phyloP scores from a whole-genome alignment of 306 rosid species.

The Nissolia schottii region DNA sequence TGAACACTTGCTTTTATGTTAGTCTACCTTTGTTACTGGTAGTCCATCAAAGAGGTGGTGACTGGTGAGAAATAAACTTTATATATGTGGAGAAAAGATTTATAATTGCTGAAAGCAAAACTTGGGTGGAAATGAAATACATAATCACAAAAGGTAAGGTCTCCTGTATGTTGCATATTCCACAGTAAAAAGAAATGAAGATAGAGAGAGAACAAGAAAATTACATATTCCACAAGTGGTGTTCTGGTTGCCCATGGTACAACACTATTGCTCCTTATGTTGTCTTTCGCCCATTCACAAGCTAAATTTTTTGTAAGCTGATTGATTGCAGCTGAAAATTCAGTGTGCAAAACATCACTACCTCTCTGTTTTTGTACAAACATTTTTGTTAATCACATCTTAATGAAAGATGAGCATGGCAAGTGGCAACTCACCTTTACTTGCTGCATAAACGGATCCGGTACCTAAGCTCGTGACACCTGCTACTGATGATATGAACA shows the following conservation, averaged over 20 bases:
- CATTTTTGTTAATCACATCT: neutral
- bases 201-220: neutral
- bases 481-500: constrained; percentile 84
- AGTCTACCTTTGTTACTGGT: neutral
- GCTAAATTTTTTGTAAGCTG: constrained; percentile 75
- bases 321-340: constrained; percentile 78
- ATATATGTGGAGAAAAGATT: neutral
- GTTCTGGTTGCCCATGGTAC: constrained; percentile 79
- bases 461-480: constrained; percentile 41
- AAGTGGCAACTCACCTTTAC: constrained; percentile 55
- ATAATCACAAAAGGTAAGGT: neutral
- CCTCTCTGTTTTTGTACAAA: neutral
- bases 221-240: constrained; percentile 61
- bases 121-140: neutral
- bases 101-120: neutral
- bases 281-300: constrained; percentile 93
- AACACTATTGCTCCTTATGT: constrained; percentile 79
- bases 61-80: neutral
- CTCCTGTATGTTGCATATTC: too few species aligned
- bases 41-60: neutral
- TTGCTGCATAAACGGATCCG: constrained; percentile 72
- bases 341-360: neutral
- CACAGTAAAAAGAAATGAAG: neutral
- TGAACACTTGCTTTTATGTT: neutral
- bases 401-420: neutral